Percentiles rank a stretch among this genome's conserved stretches.
These are phyloP conservation scores for Cyclocybe aegerita DNA, from an alignment of 768 basidiomycete species.

Conservation along the genomic window DNA sequence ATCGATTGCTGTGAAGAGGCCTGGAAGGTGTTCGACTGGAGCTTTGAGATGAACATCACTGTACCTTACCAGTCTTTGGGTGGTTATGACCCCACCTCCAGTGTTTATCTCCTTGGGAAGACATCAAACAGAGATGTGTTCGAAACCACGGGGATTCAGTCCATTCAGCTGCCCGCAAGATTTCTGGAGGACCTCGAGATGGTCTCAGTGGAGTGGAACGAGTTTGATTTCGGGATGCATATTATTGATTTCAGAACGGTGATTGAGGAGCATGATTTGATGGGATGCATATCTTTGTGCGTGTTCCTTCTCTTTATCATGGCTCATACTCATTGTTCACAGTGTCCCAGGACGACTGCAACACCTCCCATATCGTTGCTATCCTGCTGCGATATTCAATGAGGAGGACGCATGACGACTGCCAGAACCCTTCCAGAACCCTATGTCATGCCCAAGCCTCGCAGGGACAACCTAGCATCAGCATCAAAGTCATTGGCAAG, in stretches of 20 bases:
- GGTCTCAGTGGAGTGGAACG: background rate
- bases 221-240: constrained; percentile 4
- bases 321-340: background rate
- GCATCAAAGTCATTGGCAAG: constrained; percentile 10
- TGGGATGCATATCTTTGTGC: constrained; percentile 14
- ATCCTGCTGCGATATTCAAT: constrained; percentile 17
- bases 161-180: background rate
- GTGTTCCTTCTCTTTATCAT: background rate
- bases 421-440: constrained; percentile 1
- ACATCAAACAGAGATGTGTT: background rate
- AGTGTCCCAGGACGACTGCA: background rate
- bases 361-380: constrained; percentile 7
- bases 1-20: constrained; percentile 6
- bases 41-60: constrained; percentile 5
- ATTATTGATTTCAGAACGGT: constrained; percentile 18
- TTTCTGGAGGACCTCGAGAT: background rate
- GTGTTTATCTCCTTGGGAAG: constrained; percentile 8
- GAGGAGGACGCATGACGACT: constrained; percentile 9
- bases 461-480: background rate
- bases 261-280: constrained; percentile 20
- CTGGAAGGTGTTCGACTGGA: constrained; percentile 13
- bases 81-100: constrained; percentile 13
- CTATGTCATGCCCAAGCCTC: constrained; percentile 2
- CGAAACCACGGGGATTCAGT: constrained; percentile 4
- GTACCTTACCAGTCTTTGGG: constrained; percentile 12